These are phyloP conservation scores for Bipolaris oryzae DNA, from an alignment of 2,329 filamentous ascomycete species.

Conservation along the genomic window DNA sequence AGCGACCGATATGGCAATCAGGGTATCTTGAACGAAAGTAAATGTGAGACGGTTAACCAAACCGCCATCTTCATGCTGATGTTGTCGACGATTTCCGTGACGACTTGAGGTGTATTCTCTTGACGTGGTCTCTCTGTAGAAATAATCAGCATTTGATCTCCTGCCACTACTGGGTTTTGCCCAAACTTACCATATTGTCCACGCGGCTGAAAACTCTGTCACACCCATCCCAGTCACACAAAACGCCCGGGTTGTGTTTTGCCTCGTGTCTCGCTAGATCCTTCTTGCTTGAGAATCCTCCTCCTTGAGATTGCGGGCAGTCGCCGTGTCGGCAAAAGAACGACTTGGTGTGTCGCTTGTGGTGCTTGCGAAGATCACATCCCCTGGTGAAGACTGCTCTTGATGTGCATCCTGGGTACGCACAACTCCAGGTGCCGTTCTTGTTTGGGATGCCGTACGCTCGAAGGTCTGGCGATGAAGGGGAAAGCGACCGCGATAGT, in stretches of 20 bases:
- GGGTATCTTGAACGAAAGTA: constrained; percentile 41
- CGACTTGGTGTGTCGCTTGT: constrained; percentile 66
- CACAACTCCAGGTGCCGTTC: constrained; percentile 63
- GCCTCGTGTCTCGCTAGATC: constrained; percentile 66
- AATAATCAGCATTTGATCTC: constrained; percentile 22
- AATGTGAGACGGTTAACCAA: constrained; percentile 9
- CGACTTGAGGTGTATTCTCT: constrained; percentile 49
- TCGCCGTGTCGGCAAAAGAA: constrained; percentile 65
- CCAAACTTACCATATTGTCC: constrained; percentile 63
- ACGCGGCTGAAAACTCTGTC: constrained; percentile 64
- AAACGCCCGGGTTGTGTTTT: constrained; percentile 66
- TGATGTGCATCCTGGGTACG: constrained; percentile 65
- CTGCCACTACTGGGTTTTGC: not conserved
- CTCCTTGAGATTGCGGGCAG: constrained; percentile 62
- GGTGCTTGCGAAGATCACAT: constrained; percentile 68
- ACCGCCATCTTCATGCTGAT: constrained; percentile 15
- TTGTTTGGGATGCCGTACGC: constrained; percentile 53
- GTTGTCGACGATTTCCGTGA: constrained; percentile 34
- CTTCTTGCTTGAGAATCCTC: constrained; percentile 68
- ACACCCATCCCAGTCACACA: constrained; percentile 64
- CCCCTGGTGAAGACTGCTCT: constrained; percentile 63
- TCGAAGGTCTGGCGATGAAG: constrained; percentile 48
- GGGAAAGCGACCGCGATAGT: constrained; percentile 48
- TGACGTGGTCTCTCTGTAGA: constrained; percentile 48
- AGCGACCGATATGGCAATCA: constrained; percentile 21